Evolutionary conservation across 768 basidiomycete genomes (phyloP), one percentile per base, ranked within the genome.

Genomic region (Pleurotus platypus): DNA sequence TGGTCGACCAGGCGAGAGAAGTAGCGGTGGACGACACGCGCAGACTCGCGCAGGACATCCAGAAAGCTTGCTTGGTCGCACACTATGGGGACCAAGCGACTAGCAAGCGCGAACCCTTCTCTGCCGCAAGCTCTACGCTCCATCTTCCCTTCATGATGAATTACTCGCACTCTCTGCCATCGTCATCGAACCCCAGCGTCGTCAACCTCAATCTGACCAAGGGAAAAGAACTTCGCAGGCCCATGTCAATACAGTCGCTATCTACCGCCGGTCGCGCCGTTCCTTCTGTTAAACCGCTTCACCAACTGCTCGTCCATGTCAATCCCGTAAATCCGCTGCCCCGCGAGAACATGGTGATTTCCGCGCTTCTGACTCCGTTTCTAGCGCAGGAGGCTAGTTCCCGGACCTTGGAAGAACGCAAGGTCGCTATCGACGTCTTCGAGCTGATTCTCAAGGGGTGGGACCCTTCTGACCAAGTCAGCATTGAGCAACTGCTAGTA

Each of bases 1-100:
- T 87, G 11, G 86, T 88, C 1, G 87, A 89, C 35, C 78, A 83
- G 56, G 86, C 74, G 2, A 78, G 78, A 24, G 84, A 82, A 55
- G 72, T 75, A 40, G 71, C 72, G 16, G 69, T 73, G 0, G 81
- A 84, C 43, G 80, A 84, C 48, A 68, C 70, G 13, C 75, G 74
- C 12, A 77, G 73, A 61, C 78, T 88, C 49, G 73, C 78, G 3
- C 77, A 79, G 54, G 86, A 87, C 37, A 70, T 90, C 2, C 70
- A 78, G 59, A 78, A 72, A 57, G 78, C 84, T 2, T 87, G 83
- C 62, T 78, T 77, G 71, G 68, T 74, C 12, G 76, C 78, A 30
- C 76, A 82, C n/a, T 78, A 77, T 54, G 68, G 72, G 1, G 85
- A 83, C 5, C 53, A 56, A 9, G 59, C 59, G 12, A 65, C 62